These are phyloP conservation scores for Plicaturopsis crispa DNA, from an alignment of 768 basidiomycete genomes.

Conservation along the genomic window DNA sequence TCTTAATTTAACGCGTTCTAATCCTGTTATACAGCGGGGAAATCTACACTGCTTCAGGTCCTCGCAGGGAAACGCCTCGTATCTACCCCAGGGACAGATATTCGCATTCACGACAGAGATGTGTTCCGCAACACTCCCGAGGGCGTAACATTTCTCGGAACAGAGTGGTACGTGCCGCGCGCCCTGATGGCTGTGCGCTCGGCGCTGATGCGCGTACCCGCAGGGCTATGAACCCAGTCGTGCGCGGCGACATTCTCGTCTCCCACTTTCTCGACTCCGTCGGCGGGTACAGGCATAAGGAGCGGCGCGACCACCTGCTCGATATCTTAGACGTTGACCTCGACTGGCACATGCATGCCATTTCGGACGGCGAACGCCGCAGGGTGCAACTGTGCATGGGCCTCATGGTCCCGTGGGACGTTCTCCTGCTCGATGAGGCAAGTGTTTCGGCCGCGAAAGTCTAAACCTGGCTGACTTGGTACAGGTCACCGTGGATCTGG, in stretches of 20 bases:
- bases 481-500: conserved; percentile 94
- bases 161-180: conserved; percentile 70
- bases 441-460: conserved; percentile 3
- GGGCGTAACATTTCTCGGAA: conserved; percentile 84
- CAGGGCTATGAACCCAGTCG: conserved; percentile 97
- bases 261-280: conserved; percentile 95
- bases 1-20: conserved; percentile 4
- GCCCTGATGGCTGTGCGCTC: neutral
- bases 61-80: conserved; percentile 88
- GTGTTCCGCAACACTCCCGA: conserved; percentile 84
- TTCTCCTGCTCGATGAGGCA: conserved; percentile 92
- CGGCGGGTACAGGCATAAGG: conserved; percentile 91
- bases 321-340: conserved; percentile 93
- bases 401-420: conserved; percentile 91
- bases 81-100: conserved; percentile 37
- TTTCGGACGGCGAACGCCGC: conserved; percentile 94
- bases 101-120: conserved; percentile 72
- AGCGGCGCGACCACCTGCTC: conserved; percentile 75
- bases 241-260: conserved; percentile 87
- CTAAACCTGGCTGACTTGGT: neutral
- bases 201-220: too few species aligned
- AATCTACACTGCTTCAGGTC: conserved; percentile 93
- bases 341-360: conserved; percentile 93
- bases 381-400: conserved; percentile 94
- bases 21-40: conserved; percentile 54